Percentiles rank a stretch among this genome's conserved stretches.
Evolutionary conservation across 345 rosid genomes (phyloP).

Genomic region (Punica granatum): DNA sequence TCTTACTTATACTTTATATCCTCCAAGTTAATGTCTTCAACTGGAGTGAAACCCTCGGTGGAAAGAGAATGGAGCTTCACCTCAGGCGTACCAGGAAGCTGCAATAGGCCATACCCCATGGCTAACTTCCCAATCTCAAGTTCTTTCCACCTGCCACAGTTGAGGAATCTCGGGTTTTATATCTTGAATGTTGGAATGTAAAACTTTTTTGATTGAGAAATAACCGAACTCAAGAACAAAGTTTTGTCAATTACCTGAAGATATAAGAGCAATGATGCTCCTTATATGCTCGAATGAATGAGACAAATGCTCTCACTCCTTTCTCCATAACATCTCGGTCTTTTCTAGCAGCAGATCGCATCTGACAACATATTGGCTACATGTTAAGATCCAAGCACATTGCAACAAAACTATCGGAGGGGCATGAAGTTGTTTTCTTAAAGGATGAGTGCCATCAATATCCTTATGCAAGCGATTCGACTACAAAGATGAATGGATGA

Average conservation of each 20-base stretch:
- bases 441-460: not conserved
- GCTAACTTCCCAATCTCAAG: conserved; percentile 88
- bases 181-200: not conserved
- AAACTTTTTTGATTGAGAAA: not conserved
- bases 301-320: conserved; percentile 88
- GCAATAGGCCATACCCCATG: conserved; percentile 87
- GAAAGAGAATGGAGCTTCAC: conserved; percentile 75
- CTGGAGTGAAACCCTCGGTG: conserved; percentile 57
- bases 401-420: not conserved
- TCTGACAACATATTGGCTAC: conserved; percentile 32
- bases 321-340: conserved; percentile 91
- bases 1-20: conserved; percentile 79
- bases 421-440: not conserved
- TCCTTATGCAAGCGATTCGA: not conserved
- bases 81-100: conserved; percentile 84
- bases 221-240: not conserved
- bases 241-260: conserved; percentile 45
- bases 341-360: conserved; percentile 58
- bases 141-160: conserved; percentile 62
- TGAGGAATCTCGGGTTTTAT: not conserved
- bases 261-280: conserved; percentile 81
- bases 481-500: not conserved
- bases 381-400: not conserved
- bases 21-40: conserved; percentile 48
- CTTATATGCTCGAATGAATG: conserved; percentile 79